A percentile compares a stretch with the other conserved stretches of the same genome.
phyloP scores from a whole-genome alignment of 2,329 filamentous ascomycete species.

The Trichoderma brevicompactum region DNA sequence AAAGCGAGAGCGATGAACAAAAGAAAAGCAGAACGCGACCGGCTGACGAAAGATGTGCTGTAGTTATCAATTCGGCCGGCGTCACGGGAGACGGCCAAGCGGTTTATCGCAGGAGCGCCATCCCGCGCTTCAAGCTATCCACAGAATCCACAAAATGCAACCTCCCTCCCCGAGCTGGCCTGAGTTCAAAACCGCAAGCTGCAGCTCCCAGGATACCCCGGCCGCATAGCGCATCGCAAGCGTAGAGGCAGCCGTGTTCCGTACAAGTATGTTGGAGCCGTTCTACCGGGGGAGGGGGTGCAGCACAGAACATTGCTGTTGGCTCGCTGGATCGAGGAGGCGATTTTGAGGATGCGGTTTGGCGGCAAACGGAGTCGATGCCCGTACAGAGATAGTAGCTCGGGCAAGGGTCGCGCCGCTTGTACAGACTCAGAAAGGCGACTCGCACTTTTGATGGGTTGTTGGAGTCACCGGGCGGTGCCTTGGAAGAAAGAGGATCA shows the following conservation, averaged over 20 bases:
- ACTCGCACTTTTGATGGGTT: constrained; percentile 18
- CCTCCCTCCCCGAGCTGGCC: constrained; percentile 9
- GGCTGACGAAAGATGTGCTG: constrained; percentile 4
- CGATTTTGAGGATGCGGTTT: neutral
- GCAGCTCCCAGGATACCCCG: constrained; percentile 19
- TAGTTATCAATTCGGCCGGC: constrained; percentile 14
- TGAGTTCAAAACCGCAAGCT: neutral
- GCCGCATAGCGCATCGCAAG: constrained; percentile 18
- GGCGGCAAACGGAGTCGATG: neutral
- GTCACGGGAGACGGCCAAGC: neutral
- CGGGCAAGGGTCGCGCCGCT: constrained; percentile 15
- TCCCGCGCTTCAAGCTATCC: constrained; percentile 7
- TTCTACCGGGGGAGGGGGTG: neutral
- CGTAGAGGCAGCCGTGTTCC: constrained; percentile 7
- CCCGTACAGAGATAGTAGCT: neutral
- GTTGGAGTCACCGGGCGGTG: neutral
- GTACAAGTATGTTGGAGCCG: neutral
- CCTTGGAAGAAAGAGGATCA: constrained; percentile 9
- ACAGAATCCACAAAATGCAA: constrained; percentile 15
- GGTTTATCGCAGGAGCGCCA: constrained; percentile 20
- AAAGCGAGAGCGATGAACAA: neutral
- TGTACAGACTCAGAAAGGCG: constrained; percentile 7
- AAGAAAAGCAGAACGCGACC: neutral
- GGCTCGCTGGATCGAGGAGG: constrained; percentile 5
- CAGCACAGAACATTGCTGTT: neutral